Percentiles rank a stretch among this genome's conserved stretches.
Conservation (phyloP, 2,329 filamentous ascomycete genomes). For the Fusarium nisikadoi region DNA sequence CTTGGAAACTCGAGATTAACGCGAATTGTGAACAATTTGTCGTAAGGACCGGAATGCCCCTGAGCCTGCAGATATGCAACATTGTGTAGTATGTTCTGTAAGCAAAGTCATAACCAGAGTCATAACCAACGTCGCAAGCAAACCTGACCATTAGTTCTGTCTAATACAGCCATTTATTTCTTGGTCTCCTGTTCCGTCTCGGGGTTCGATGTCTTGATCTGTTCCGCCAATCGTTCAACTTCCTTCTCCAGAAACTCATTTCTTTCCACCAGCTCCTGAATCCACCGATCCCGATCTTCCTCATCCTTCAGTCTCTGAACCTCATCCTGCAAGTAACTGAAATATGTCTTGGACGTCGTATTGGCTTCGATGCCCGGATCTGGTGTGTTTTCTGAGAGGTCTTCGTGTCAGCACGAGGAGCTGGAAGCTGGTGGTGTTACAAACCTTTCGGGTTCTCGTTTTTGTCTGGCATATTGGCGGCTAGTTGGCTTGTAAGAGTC, state of each 20-base stretch:
- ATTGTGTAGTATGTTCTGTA: too few species aligned
- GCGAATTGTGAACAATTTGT: too few species aligned
- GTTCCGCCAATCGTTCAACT: neutral
- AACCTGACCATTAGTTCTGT: rapidly evolving
- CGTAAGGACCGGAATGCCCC: too few species aligned
- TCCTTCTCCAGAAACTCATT: neutral
- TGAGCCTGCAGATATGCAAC: too few species aligned
- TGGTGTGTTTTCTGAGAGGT: rapidly evolving
- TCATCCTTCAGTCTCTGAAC: neutral
- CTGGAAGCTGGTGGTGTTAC: rapidly evolving
- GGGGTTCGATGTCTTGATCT: rapidly evolving
- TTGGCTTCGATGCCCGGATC: rapidly evolving
- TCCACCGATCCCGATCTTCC: neutral
- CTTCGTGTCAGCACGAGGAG: neutral
- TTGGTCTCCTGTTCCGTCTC: neutral
- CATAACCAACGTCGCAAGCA: rapidly evolving
- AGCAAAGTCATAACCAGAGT: too few species aligned
- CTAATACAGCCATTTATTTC: neutral
- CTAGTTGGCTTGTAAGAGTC: rapidly evolving
- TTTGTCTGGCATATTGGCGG: rapidly evolving
- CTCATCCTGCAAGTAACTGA: neutral
- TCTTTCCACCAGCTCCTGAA: neutral
- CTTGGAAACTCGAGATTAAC: too few species aligned
- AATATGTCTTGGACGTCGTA: neutral
- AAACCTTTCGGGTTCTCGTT: neutral